These are phyloP conservation scores for Populus trichocarpa DNA, from an alignment of 441 rosid species.

Conservation along the genomic window DNA sequence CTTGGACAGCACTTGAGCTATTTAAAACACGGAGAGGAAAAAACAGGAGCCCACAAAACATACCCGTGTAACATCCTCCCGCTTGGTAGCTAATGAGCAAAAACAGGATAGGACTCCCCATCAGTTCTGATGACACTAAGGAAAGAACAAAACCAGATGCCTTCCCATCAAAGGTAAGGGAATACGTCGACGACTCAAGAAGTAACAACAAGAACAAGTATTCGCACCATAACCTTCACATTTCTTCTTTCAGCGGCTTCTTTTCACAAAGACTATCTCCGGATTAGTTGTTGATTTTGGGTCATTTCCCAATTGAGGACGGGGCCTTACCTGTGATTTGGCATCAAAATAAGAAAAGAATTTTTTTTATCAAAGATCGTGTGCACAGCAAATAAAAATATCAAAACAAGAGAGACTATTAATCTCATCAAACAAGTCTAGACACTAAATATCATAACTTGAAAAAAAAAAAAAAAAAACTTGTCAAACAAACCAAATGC, in stretches of 20 bases:
- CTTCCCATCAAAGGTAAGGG: background rate
- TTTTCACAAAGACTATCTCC: constrained; percentile 31
- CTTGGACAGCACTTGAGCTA: constrained; percentile 33
- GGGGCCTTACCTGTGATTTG: constrained; percentile 34
- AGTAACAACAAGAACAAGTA: background rate
- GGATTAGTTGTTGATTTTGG: constrained; percentile 23
- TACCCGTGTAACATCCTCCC: constrained; percentile 31
- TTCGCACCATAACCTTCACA: background rate
- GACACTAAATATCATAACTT: background rate
- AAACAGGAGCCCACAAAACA: constrained; percentile 27
- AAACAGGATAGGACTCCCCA: constrained; percentile 32
- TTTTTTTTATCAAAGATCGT: background rate
- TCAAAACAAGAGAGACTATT: background rate
- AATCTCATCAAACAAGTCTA: background rate
- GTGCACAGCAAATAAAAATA: background rate
- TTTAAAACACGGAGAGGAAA: constrained; percentile 18
- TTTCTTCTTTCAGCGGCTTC: constrained; percentile 28
- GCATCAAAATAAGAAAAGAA: background rate
- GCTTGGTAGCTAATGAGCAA: constrained; percentile 20
- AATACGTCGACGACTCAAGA: background rate
- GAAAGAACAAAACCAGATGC: background rate
- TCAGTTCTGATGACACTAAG: background rate
- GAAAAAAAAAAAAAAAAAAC: too few species aligned
- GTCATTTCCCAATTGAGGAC: constrained; percentile 26
- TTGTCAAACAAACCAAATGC: background rate